phyloP scores from a whole-genome alignment of 495 filamentous ascomycete species.

The Aspergillus panamensis region DNA sequence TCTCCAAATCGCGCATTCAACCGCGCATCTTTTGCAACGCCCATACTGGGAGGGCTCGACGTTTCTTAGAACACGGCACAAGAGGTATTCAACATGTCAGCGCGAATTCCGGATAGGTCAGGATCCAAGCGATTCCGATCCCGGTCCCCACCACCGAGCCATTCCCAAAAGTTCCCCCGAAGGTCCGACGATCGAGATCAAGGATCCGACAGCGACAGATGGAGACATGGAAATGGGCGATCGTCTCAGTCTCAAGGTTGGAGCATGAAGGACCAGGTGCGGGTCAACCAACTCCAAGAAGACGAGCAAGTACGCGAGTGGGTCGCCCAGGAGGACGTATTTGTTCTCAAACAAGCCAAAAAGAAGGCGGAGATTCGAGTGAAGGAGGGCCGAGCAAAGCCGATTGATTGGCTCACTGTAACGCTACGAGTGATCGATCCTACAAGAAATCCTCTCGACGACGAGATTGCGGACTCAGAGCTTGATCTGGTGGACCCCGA shows the following conservation, averaged over 20 bases:
- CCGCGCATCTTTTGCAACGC: neutral
- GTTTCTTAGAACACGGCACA: neutral
- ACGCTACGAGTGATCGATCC: constrained; percentile 84
- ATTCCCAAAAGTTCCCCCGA: constrained; percentile 38
- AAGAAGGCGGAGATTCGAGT: constrained; percentile 97
- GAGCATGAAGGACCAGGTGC: constrained; percentile 49
- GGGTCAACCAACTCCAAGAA: constrained; percentile 59
- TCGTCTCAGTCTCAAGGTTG: constrained; percentile 28
- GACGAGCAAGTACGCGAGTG: constrained; percentile 79
- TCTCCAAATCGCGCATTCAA: constrained; percentile 12
- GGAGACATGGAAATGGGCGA: constrained; percentile 23
- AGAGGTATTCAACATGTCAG: constrained; percentile 28
- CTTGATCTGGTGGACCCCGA: constrained; percentile 80
- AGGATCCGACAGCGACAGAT: constrained; percentile 26
- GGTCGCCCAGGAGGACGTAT: constrained; percentile 91
- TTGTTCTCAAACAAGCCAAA: constrained; percentile 95
- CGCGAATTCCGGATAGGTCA: constrained; percentile 31
- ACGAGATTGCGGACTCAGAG: constrained; percentile 74
- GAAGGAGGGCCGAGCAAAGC: constrained; percentile 86
- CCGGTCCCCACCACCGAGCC: constrained; percentile 42
- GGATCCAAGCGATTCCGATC: constrained; percentile 40
- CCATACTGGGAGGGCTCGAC: neutral
- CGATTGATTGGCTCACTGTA: constrained; percentile 94
- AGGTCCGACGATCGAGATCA: constrained; percentile 32
- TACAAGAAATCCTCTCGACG: constrained; percentile 72